phyloP scores from a whole-genome alignment of 2,329 filamentous ascomycete species.

The Madurella fahalii region DNA sequence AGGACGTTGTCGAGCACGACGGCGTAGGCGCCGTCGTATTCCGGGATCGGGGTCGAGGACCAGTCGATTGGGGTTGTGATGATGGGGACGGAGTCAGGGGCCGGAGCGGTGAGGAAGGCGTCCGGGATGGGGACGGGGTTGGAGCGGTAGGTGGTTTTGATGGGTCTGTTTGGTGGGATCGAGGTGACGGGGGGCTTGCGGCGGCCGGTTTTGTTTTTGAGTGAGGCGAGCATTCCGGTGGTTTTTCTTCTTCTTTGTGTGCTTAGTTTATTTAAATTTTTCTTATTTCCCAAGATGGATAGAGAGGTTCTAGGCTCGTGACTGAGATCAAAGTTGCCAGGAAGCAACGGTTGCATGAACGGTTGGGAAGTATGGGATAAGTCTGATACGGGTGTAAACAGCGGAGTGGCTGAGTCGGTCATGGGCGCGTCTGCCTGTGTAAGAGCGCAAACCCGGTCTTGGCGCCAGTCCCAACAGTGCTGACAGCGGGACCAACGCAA shows the following conservation, averaged over 20 bases:
- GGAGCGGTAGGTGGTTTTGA: conserved; percentile 31
- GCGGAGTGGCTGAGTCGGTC: too few relatives aligned
- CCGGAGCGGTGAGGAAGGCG: conserved; percentile 42
- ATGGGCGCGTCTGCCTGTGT: too few relatives aligned
- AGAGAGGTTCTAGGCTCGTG: too few relatives aligned
- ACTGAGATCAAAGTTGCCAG: too few relatives aligned
- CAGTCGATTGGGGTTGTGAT: conserved; percentile 52
- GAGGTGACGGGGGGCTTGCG: background rate
- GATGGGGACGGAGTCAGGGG: conserved; percentile 42
- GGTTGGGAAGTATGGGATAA: too few relatives aligned
- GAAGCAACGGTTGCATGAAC: too few relatives aligned
- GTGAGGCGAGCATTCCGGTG: background rate
- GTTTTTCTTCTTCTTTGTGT: background rate
- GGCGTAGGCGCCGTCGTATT: conserved; percentile 54
- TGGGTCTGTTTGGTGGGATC: conserved; percentile 17
- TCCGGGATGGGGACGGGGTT: conserved; percentile 37
- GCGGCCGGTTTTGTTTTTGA: background rate
- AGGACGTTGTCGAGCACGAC: conserved; percentile 62
- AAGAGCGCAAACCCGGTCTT: too few relatives aligned
- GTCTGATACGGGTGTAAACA: too few relatives aligned
- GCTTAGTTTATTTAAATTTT: too few relatives aligned
- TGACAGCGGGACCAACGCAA: too few relatives aligned
- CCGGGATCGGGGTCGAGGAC: conserved; percentile 42
- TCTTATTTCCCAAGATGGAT: background rate
- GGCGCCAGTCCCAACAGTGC: too few relatives aligned